Conservation (phyloP, 1,284 basidiomycete species). For the Ustilago crameri region DNA sequence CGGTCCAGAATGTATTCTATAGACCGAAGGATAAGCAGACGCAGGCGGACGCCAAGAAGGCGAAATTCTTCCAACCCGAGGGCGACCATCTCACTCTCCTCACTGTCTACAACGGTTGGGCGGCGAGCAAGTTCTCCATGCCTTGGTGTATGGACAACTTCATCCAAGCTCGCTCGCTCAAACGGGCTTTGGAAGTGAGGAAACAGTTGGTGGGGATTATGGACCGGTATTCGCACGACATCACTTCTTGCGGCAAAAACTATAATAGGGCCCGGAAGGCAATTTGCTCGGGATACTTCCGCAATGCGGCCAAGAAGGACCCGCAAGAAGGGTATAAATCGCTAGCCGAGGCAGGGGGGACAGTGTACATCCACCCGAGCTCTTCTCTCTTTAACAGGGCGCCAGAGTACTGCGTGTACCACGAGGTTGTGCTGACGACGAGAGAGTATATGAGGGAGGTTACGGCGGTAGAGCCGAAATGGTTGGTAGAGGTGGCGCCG, state of each 20-base stretch:
- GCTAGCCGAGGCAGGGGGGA: slow-evolving; percentile 83
- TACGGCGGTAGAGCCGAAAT: slow-evolving; percentile 96
- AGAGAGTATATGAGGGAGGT: slow-evolving; percentile 91
- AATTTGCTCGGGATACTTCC: slow-evolving; percentile 83
- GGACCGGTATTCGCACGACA: slow-evolving; percentile 98
- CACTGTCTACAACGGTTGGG: slow-evolving; percentile 99
- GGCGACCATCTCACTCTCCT: slow-evolving; percentile 95
- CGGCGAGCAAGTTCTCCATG: slow-evolving; percentile 85
- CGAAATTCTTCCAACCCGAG: slow-evolving; percentile 85
- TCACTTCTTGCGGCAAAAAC: slow-evolving; percentile 88
- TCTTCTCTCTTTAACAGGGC: slow-evolving; percentile 96
- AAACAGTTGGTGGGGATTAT: slow-evolving; percentile 98
- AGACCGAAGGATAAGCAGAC: slow-evolving; percentile 98
- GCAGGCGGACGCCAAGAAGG: slow-evolving; percentile 98
- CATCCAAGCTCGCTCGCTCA: slow-evolving; percentile 95
- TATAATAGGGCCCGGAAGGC: slow-evolving; percentile 93
- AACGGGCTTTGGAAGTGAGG: slow-evolving; percentile 94
- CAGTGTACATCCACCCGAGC: slow-evolving; percentile 96
- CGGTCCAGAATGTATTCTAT: slow-evolving; percentile 96
- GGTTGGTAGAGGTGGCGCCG: slow-evolving; percentile 97
- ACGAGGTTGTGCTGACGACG: slow-evolving; percentile 79
- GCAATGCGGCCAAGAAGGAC: slow-evolving; percentile 76
- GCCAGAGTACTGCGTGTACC: slow-evolving; percentile 79
- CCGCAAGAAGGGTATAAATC: slow-evolving; percentile 82
- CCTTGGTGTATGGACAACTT: slow-evolving; percentile 87